These are phyloP conservation scores for Cinnamomum chago DNA, from an alignment of 164 flowering plant species.

Conservation along the genomic window DNA sequence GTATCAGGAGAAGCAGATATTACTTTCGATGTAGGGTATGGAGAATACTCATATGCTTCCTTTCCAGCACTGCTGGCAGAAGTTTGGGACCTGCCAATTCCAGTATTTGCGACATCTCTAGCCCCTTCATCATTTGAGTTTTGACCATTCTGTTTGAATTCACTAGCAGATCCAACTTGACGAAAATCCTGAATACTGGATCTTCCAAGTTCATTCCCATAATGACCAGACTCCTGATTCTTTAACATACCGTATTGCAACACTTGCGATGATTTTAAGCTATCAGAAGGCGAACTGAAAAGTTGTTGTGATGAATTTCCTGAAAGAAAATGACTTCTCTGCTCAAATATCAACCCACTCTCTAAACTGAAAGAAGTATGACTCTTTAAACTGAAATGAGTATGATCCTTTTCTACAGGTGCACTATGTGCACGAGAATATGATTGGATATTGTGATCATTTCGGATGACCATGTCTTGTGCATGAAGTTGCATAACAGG, in stretches of 20 bases:
- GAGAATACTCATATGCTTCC: slow-evolving; percentile 9
- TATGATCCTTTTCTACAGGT: slow-evolving; percentile 1
- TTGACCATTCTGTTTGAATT: slow-evolving; percentile 11
- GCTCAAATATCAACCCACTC: slow-evolving; percentile 8
- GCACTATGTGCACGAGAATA: slow-evolving; percentile 4
- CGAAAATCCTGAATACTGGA: slow-evolving; percentile 3
- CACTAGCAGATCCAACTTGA: slow-evolving; percentile 10
- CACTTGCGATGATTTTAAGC: slow-evolving; percentile 7
- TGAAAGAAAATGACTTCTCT: background rate
- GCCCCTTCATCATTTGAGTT: background rate
- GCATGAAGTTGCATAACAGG: slow-evolving; percentile 1
- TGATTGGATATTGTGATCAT: slow-evolving; percentile 9
- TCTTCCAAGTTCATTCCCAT: slow-evolving; percentile 6
- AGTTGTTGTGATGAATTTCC: slow-evolving; percentile 5
- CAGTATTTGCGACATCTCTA: slow-evolving; percentile 9
- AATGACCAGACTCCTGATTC: background rate
- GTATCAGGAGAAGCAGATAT: slow-evolving; percentile 5
- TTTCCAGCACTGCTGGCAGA: slow-evolving; percentile 10
- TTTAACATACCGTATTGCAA: slow-evolving; percentile 8
- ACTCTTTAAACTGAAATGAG: background rate
- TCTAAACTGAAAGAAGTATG: slow-evolving; percentile 8
- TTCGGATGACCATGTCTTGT: slow-evolving; percentile 2
- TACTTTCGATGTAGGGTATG: slow-evolving; percentile 9
- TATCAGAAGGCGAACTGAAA: slow-evolving; percentile 3
- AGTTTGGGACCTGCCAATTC: slow-evolving; percentile 6